Conservation (phyloP, 2,329 filamentous ascomycete genomes). For the Fusarium domesticum region DNA sequence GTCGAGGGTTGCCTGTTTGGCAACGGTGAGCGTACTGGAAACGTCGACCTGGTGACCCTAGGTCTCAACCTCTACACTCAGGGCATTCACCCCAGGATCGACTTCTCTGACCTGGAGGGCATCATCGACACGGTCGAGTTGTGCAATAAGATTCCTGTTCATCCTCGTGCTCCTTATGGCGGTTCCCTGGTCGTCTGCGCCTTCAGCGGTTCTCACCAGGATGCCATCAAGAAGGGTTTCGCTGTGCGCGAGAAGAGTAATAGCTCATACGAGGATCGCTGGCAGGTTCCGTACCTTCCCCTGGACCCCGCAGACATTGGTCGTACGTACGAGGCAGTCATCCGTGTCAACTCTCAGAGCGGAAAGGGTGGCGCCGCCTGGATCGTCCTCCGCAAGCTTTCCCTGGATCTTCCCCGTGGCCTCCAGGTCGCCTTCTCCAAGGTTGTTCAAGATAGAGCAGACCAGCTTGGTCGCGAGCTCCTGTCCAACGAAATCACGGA, state of each 20-base stretch:
- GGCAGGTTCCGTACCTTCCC: slow-evolving; percentile 88
- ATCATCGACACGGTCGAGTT: slow-evolving; percentile 88
- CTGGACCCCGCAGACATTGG: slow-evolving; percentile 92
- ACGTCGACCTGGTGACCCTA: slow-evolving; percentile 90
- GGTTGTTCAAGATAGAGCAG: slow-evolving; percentile 79
- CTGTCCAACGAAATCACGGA: slow-evolving; percentile 77
- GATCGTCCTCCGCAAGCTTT: slow-evolving; percentile 85
- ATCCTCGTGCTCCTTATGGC: slow-evolving; percentile 85
- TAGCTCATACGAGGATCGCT: slow-evolving; percentile 61
- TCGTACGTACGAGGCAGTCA: slow-evolving; percentile 95
- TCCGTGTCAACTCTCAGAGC: slow-evolving; percentile 94
- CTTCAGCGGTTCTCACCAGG: slow-evolving; percentile 89
- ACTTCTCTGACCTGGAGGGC: slow-evolving; percentile 84
- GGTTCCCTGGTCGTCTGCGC: slow-evolving; percentile 89
- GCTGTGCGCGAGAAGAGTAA: slow-evolving; percentile 62
- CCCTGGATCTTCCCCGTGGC: slow-evolving; percentile 88
- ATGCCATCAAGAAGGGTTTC: slow-evolving; percentile 93
- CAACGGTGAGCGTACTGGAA: slow-evolving; percentile 93
- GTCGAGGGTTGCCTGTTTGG: slow-evolving; percentile 90
- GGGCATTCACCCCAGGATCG: slow-evolving; percentile 77
- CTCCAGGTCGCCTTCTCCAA: slow-evolving; percentile 89
- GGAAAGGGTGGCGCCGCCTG: slow-evolving; percentile 94
- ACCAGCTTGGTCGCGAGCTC: slow-evolving; percentile 79
- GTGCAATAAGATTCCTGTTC: slow-evolving; percentile 92
- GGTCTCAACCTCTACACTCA: slow-evolving; percentile 94